Conservation (phyloP, 208 protist genomes). For the Tetramitus jugosus region DNA sequence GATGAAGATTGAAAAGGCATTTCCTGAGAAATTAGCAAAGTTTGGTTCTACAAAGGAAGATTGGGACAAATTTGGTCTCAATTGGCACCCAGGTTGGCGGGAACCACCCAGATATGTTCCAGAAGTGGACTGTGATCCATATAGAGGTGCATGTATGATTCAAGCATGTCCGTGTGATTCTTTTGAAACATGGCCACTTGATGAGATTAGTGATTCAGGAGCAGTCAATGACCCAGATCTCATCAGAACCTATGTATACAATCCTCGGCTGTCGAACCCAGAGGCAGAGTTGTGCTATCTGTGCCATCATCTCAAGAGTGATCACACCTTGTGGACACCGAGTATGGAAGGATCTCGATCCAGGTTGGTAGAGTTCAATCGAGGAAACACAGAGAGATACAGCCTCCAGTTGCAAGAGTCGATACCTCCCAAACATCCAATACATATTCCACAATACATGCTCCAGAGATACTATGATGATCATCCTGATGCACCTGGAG, state of each 20-base stretch:
- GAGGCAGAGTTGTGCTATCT: background rate
- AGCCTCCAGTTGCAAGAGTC: background rate
- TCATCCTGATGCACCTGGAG: background rate
- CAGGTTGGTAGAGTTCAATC: background rate
- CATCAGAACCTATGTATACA: slow-evolving; percentile 8
- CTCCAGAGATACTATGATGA: background rate
- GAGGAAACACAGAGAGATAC: background rate
- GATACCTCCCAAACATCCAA: slow-evolving; percentile 8
- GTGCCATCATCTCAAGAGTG: background rate
- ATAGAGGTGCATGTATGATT: background rate
- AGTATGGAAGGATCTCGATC: too few species aligned
- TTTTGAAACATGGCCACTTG: background rate
- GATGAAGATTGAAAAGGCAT: slow-evolving; percentile 14
- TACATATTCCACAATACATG: background rate
- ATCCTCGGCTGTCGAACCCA: background rate
- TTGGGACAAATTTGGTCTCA: background rate
- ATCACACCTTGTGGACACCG: background rate
- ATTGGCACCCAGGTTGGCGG: slow-evolving; percentile 18
- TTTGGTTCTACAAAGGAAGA: background rate
- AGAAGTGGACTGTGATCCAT: slow-evolving; percentile 18
- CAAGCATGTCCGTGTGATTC: background rate
- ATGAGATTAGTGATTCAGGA: background rate
- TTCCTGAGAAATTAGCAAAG: background rate
- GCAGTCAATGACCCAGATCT: background rate
- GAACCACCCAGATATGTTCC: slow-evolving; percentile 9